Evolutionary conservation across 2,329 filamentous ascomycete genomes (phyloP), one percentile per base, ranked within the genome.

Genomic region (Blumeriella jaapii): DNA sequence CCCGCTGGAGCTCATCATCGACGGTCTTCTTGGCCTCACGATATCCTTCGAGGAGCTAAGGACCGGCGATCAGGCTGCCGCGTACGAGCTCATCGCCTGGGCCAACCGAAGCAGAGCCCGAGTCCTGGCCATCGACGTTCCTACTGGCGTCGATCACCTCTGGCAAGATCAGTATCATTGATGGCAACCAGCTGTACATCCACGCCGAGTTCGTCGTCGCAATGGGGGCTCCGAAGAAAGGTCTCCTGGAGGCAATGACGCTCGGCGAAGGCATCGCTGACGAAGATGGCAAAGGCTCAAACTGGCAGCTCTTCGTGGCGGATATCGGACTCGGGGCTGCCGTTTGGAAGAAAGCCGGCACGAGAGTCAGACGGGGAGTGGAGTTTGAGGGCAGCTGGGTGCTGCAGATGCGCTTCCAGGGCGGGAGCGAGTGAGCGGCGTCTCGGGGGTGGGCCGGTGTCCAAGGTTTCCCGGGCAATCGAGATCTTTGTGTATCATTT

Each of bases 61-160:
- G 22, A 81, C 78, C 2, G 79, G 81, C 11, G 82, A 93, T 46
- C 84, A 93, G 55, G 77, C 79, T 3, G 81, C 80, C 0, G 83
- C 85, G 0, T 87, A 93, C 52, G 82, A 93, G 53, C 73, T 95
- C 53, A 91, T 95, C 52, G 81, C 86, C 44, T 96, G 87, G 86
- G 81, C 85, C 2, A 96, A 95, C 55, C 79, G 86, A 45, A 83
- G 79, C 54, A 82, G 86, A 45, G 78, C 85, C 0, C 77, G 79
- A 39, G 79, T 91, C 3, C 63, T 98, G 13, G 82, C 86, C 0
- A 74, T 98, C n/a, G 89, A 94, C 55, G 75, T 93, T 5, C 91
- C 91, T 1, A 89, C 83, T 0, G 91, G 91, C 4, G 75, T 94
- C 31, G 85, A 89, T 45, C 84, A 75, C 77, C 0, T 78, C 76